phyloP scores from a whole-genome alignment of 768 basidiomycete species.

The Candolleomyces efflorescens region DNA sequence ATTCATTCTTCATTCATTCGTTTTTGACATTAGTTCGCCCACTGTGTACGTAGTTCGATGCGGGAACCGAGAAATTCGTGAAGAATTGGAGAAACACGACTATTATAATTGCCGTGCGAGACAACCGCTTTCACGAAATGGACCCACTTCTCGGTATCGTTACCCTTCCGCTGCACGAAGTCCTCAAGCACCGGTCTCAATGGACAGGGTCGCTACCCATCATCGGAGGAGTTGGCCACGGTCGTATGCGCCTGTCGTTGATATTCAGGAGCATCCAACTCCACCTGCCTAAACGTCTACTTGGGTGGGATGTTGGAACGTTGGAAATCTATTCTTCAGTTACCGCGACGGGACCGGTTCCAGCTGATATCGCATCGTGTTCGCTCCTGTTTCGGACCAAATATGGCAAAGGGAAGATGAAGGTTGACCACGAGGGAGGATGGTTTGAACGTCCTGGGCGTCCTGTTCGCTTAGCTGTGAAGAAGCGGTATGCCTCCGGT shows the following conservation, averaged over 20 bases:
- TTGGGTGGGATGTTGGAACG: conserved; percentile 69
- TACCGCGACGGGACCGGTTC: conserved; percentile 16
- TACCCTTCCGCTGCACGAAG: conserved; percentile 42
- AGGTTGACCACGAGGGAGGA: conserved; percentile 10
- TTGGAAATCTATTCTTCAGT: conserved; percentile 44
- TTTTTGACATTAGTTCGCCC: background rate
- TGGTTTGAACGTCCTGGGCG: conserved; percentile 28
- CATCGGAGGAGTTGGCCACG: conserved; percentile 62
- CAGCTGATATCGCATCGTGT: conserved; percentile 33
- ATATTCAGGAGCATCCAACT: conserved; percentile 66
- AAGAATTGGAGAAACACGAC: conserved; percentile 57
- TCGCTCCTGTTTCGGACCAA: conserved; percentile 35
- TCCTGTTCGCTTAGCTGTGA: conserved; percentile 34
- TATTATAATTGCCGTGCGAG: conserved; percentile 63
- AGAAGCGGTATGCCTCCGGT: conserved; percentile 36
- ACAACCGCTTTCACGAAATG: conserved; percentile 50
- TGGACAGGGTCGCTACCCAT: conserved; percentile 43
- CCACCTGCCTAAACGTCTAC: conserved; percentile 49
- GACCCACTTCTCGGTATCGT: conserved; percentile 73
- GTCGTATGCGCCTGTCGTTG: conserved; percentile 38
- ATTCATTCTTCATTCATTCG: background rate
- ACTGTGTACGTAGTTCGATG: conserved; percentile 40
- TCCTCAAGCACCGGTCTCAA: conserved; percentile 30
- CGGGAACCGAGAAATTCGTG: conserved; percentile 67
- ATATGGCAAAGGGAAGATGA: conserved; percentile 27